These are phyloP conservation scores for Kodamaea plutei DNA, from an alignment of 1,139 yeast genomes.

Conservation along the genomic window DNA sequence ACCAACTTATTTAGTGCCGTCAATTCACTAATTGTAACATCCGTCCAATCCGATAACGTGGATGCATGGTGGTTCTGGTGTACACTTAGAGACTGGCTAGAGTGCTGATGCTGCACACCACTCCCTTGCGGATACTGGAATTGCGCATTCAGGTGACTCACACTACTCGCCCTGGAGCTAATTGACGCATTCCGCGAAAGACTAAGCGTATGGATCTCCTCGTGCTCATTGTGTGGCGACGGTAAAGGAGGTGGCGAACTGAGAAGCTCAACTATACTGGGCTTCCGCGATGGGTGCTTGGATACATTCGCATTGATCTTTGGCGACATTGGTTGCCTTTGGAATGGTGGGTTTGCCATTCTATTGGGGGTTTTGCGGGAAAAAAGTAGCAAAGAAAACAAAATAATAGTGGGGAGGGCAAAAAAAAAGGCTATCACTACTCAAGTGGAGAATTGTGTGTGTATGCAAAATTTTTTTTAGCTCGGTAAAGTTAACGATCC, in stretches of 20 bases:
- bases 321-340: slow-evolving; percentile 16
- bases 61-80: slow-evolving; percentile 9
- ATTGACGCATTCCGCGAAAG: slow-evolving; percentile 44
- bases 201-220: slow-evolving; percentile 34
- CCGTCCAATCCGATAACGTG: slow-evolving; percentile 61
- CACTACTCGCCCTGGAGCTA: slow-evolving; percentile 28
- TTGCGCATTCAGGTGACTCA: slow-evolving; percentile 14
- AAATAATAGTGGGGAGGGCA: no score
- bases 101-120: slow-evolving; percentile 4
- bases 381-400: neutral
- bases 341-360: slow-evolving; percentile 17
- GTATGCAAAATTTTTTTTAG: no score
- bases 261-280: slow-evolving; percentile 78
- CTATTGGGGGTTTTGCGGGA: no score
- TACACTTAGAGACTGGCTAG: slow-evolving; percentile 12
- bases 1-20: slow-evolving; percentile 77
- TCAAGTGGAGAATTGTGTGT: no score
- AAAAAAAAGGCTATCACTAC: no score
- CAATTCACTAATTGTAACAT: slow-evolving; percentile 64
- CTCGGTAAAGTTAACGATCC: no score
- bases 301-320: slow-evolving; percentile 9
- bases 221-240: slow-evolving; percentile 21
- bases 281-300: slow-evolving; percentile 43
- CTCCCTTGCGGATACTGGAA: slow-evolving; percentile 5
- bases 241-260: slow-evolving; percentile 80